Evolutionary conservation across 2,329 filamentous ascomycete genomes (phyloP).

Genomic region (Ophiostoma sp.): DNA sequence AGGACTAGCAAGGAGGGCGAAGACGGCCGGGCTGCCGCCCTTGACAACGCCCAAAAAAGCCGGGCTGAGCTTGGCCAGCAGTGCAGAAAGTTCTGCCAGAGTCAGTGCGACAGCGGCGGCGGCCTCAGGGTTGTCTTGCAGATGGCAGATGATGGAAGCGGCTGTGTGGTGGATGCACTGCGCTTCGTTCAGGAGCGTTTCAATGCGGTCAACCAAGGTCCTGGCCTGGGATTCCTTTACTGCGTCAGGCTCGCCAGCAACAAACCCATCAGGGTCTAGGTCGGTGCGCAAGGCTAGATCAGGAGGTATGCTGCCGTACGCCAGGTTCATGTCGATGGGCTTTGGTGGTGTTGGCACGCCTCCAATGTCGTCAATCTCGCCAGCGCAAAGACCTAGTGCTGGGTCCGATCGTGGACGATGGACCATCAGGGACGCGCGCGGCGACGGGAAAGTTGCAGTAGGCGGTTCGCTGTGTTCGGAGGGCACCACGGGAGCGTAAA

Average conservation of each 20-base stretch:
- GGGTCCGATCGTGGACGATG: constrained; percentile 46
- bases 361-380: constrained; percentile 32
- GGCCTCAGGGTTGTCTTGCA: constrained; percentile 73
- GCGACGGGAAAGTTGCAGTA: constrained; percentile 24
- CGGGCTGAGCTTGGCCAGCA: constrained; percentile 82
- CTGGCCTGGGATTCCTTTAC: constrained; percentile 50
- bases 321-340: constrained; percentile 84
- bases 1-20: constrained; percentile 81
- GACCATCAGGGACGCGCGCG: constrained; percentile 37
- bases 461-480: neutral
- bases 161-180: constrained; percentile 86
- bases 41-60: constrained; percentile 75
- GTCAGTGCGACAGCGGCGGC: constrained; percentile 92
- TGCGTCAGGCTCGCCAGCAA: constrained; percentile 28
- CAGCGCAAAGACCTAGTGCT: constrained; percentile 32
- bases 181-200: constrained; percentile 78
- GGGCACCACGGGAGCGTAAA: neutral
- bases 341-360: constrained; percentile 34
- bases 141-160: constrained; percentile 74
- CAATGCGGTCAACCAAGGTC: constrained; percentile 70
- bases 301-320: constrained; percentile 80
- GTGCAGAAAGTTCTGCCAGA: constrained; percentile 82
- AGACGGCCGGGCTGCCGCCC: constrained; percentile 78
- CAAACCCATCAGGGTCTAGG: constrained; percentile 39
- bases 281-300: constrained; percentile 57